Evolutionary conservation across 2,329 filamentous ascomycete genomes (phyloP).

Genomic region (Nemania diffusa): DNA sequence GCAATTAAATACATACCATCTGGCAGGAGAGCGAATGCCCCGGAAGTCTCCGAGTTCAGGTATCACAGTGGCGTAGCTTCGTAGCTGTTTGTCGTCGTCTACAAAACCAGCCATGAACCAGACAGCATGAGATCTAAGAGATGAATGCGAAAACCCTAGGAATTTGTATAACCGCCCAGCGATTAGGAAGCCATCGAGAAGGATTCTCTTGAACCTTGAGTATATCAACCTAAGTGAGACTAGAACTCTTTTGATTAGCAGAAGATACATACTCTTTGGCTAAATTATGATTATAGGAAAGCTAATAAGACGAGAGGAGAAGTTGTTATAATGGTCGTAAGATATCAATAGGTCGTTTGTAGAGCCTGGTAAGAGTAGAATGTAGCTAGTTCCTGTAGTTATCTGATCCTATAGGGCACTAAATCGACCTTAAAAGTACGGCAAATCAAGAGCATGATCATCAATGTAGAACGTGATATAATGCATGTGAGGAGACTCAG

Average conservation of each 20-base stretch:
- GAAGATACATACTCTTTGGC: not conserved
- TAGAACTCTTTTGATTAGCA: constrained; percentile 11
- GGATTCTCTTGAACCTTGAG: constrained; percentile 67
- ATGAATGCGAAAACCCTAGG: constrained; percentile 83
- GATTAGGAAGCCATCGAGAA: constrained; percentile 69
- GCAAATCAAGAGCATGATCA: not conserved
- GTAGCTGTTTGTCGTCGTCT: constrained; percentile 47
- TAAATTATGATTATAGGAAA: not conserved
- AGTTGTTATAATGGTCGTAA: not conserved
- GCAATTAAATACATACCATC: constrained; percentile 50
- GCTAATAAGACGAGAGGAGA: not conserved
- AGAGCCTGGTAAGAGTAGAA: not conserved
- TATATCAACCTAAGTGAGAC: constrained; percentile 63
- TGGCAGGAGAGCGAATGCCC: constrained; percentile 63
- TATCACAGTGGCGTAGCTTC: constrained; percentile 58
- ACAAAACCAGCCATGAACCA: constrained; percentile 69
- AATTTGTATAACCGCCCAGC: constrained; percentile 73
- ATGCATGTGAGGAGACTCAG: not conserved
- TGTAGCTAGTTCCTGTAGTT: not conserved
- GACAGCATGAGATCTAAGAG: constrained; percentile 74
- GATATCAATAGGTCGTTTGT: not conserved
- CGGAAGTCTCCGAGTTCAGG: constrained; percentile 61
- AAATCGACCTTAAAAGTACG: not conserved
- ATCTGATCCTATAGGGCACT: not conserved
- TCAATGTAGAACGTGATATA: not conserved